phyloP scores from a whole-genome alignment of 2,329 filamentous ascomycete genomes.

The Huntiella savannae region DNA sequence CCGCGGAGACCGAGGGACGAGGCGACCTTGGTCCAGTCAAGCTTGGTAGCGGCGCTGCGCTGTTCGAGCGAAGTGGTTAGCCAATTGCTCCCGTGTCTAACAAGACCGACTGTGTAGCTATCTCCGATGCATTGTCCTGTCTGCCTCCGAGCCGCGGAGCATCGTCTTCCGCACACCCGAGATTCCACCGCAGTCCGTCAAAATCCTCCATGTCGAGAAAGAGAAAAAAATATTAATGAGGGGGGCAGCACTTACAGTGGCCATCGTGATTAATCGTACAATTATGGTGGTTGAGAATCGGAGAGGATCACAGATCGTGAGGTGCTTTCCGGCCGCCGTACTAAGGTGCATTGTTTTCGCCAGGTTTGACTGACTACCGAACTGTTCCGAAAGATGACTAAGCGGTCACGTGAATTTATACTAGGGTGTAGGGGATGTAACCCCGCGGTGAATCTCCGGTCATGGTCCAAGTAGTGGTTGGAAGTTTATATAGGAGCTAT shows the following conservation, averaged over 20 bases:
- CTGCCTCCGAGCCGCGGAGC: neutral
- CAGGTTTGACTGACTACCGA: slow-evolving; percentile 9
- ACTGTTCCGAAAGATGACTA: slow-evolving; percentile 11
- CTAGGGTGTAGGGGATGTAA: neutral
- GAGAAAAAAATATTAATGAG: neutral
- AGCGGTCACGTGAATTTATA: slow-evolving; percentile 5
- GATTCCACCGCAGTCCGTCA: neutral
- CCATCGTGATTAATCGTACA: slow-evolving; percentile 35
- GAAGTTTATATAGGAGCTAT: too few relatives aligned
- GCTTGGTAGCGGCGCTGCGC: slow-evolving; percentile 96
- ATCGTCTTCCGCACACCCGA: neutral
- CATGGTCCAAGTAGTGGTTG: too few relatives aligned
- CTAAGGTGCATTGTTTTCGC: slow-evolving; percentile 11
- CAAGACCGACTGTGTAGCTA: neutral
- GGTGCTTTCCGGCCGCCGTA: slow-evolving; percentile 6
- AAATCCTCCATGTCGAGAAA: neutral
- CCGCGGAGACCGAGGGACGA: slow-evolving; percentile 89
- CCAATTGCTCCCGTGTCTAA: too few relatives aligned
- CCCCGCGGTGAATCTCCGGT: too few relatives aligned
- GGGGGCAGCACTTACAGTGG: slow-evolving; percentile 38
- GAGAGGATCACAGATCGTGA: slow-evolving; percentile 22
- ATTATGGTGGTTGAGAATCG: slow-evolving; percentile 29
- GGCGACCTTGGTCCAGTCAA: slow-evolving; percentile 96
- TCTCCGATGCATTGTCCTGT: neutral
- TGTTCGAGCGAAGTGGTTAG: slow-evolving; percentile 23